Conservation (phyloP, 805 yeast genomes). For the Yamadazyma paraphyllophila region DNA sequence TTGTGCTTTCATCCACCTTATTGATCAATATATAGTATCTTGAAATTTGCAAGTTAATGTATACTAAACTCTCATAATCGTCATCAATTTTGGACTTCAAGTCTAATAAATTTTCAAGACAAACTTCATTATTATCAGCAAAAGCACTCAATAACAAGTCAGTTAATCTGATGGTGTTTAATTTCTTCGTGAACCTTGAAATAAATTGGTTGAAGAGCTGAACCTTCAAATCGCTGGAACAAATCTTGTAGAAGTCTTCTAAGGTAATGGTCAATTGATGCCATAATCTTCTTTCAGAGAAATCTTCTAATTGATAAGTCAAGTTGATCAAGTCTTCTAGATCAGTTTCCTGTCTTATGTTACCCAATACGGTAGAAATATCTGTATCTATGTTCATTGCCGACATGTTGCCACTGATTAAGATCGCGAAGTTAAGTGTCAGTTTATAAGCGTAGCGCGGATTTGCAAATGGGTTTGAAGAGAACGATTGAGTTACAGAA, state of each 20-base stretch:
- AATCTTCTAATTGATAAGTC: slow-evolving; percentile 74
- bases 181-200: slow-evolving; percentile 58
- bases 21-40: slow-evolving; percentile 60
- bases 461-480: background rate
- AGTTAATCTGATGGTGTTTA: slow-evolving; percentile 77
- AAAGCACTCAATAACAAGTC: slow-evolving; percentile 64
- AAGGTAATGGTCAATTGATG: slow-evolving; percentile 81
- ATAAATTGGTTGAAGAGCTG: slow-evolving; percentile 73
- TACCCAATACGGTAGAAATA: slow-evolving; percentile 48
- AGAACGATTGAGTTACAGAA: background rate
- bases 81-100: slow-evolving; percentile 32
- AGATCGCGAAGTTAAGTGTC: no score
- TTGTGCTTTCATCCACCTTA: slow-evolving; percentile 56
- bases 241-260: slow-evolving; percentile 49
- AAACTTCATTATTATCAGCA: slow-evolving; percentile 22
- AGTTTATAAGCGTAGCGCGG: no score
- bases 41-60: slow-evolving; percentile 63
- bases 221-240: slow-evolving; percentile 48
- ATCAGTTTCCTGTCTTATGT: slow-evolving; percentile 65
- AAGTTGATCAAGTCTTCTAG: slow-evolving; percentile 55
- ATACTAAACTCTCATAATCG: slow-evolving; percentile 52
- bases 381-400: slow-evolving; percentile 41
- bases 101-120: slow-evolving; percentile 37
- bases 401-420: slow-evolving; percentile 16
- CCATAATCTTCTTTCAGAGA: slow-evolving; percentile 89